Evolutionary conservation across 2,329 filamentous ascomycete genomes (phyloP), one percentile per base, ranked within the genome.

Genomic region (Colletotrichum melonis): DNA sequence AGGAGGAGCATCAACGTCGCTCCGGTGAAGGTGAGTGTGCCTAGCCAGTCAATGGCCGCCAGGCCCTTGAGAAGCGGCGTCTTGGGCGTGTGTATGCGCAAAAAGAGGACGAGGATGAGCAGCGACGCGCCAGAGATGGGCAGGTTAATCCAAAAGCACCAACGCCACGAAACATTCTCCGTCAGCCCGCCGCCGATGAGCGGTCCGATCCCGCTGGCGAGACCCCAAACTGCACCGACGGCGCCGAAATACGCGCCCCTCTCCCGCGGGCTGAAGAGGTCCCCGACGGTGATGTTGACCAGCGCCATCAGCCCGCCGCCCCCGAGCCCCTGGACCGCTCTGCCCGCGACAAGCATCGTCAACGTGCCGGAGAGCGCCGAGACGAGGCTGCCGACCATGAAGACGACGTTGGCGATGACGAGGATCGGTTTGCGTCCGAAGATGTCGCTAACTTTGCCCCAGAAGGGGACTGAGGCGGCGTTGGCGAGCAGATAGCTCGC

Each of bases 1-100:
- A 98, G 90, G 4, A 98, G 89, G 76, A 97, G 87, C 94, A 97
- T 96, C 24, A 97, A 86, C 0, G 94, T 95, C 24, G 92, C 94
- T 55, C 93, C 93, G 28, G 95, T 88, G 79, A 97, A 90, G 35
- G 88, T 82, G 5, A 88, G 16, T 69, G 85, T 88, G 46, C 88
- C 88, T 0, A 85, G 74, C 89, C 89, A 91, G 81, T 91, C 89
- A 58, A 91, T 86, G 22, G 92, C 92, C 38, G 88, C 86, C 5
- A 94, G 83, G 0, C 92, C 93, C 63, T 91, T 81, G 5, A 72
- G 11, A 3, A 75, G 60, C 0, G 91, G 88, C 0, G 92, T 94
- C 67, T 87, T 86, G 1, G 92, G 92, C 42, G 91, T 93, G 79
- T 94, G 90, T 30, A 94, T 82, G 78, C 92, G 90, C 28, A 95